Conservation (phyloP, 2,329 filamentous ascomycete genomes). For the Fonsecaea pedrosoi region DNA sequence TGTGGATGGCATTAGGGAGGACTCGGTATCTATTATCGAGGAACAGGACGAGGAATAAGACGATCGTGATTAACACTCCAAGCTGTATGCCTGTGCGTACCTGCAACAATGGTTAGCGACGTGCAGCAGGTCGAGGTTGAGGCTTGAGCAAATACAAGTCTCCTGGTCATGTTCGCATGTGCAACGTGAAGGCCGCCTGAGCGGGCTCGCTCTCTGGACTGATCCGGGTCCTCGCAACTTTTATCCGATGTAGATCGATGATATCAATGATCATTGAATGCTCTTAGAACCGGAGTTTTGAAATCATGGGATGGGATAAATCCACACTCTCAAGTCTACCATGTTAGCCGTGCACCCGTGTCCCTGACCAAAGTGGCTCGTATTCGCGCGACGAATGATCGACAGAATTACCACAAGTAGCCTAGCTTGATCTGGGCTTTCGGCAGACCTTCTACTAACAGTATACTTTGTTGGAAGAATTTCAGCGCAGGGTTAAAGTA, state of each 20-base stretch:
- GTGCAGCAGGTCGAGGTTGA: not conserved
- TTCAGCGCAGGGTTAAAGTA: not conserved
- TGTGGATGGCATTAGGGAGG: constrained; percentile 83
- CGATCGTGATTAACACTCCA: constrained; percentile 67
- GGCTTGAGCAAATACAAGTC: constrained; percentile 30
- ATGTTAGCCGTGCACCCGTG: not conserved
- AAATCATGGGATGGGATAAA: not conserved
- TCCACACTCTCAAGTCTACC: not conserved
- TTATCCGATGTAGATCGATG: not conserved
- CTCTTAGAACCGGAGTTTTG: not conserved
- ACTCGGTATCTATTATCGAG: constrained; percentile 89
- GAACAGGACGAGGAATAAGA: constrained; percentile 75
- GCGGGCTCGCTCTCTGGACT: constrained; percentile 8
- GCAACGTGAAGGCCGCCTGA: constrained; percentile 20
- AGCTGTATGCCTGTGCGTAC: constrained; percentile 77
- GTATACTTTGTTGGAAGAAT: not conserved
- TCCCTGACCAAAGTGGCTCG: not conserved
- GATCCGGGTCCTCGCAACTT: not conserved
- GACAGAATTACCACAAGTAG: constrained; percentile 16
- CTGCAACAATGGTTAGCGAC: constrained; percentile 44
- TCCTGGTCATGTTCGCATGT: constrained; percentile 38
- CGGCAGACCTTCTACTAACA: constrained; percentile 24
- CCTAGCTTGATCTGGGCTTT: constrained; percentile 28
- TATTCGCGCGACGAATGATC: constrained; percentile 3
- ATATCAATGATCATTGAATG: not conserved